Base-by-base conservation (phyloP, 805 yeast genomes). In the Candida parachauliodes region DNA sequence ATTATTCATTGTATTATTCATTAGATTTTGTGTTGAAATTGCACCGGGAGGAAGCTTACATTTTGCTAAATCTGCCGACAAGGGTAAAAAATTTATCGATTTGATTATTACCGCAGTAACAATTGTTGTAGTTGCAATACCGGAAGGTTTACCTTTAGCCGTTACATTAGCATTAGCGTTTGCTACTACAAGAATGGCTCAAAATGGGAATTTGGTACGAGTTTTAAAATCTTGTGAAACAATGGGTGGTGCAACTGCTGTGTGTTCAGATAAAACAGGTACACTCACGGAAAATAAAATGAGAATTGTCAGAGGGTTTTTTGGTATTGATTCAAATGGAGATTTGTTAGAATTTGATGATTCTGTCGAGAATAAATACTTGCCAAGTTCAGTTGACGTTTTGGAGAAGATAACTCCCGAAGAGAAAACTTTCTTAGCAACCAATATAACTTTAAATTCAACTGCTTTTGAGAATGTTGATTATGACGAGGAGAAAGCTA, bases 111-210 rank as follows among this genome's bases (percentile, higher is more conserved):
- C 93, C 17, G 83, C 98, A 1, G 84, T 93, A 43, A 88, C 98
- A 0, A 76, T 93, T 49, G 80, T 93, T 20, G 98, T 91, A 11
- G 98, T 93, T 35, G 99, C 98, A 0, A 96, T 93, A n/a, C 99
- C 99, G 3, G 99, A 93, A 64, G 99, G 99, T 44, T 74, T 93
- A 40, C 99, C 99, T 1, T 70, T 93, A 40, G 99, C 99, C 2
- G 98, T 93, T 12, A 93, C 99, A 1, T 71, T 93, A 32, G 96
- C 98, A 0, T 70, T 93, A 48, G 98, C 98, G 0, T 93, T 93
- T 68, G 98, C 99, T 2, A 93, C 98, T 2, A 89, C 96, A 8
- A 77, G 98, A 62, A 93, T 93, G 99, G 88, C 95, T 15, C 84
- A 85, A 58, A 96, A 93, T 59, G 95, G 94, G 46, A 91, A 91